A percentile compares a stretch with the other conserved stretches of the same genome.
phyloP scores from a whole-genome alignment of 2,329 filamentous ascomycete genomes.

The Sordariomycetes sp. region DNA sequence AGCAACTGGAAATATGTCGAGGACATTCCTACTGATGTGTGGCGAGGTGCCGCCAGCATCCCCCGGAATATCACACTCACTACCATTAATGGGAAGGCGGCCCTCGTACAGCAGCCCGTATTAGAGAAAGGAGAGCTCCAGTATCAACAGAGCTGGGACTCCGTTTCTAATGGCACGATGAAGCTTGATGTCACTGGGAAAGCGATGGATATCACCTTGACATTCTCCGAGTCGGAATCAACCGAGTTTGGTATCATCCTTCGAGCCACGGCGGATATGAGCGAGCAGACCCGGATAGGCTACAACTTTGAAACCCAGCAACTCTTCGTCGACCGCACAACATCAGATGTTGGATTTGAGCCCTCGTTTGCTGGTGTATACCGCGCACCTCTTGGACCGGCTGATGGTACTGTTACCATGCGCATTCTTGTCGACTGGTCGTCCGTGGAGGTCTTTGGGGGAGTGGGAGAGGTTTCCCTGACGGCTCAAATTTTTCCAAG shows the following conservation, averaged over 20 bases:
- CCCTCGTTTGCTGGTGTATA: constrained; percentile 1
- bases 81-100: neutral
- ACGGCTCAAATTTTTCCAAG: constrained; percentile 4
- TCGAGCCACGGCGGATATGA: constrained; percentile 1
- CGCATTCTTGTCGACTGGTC: constrained; percentile 5
- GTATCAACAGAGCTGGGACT: neutral
- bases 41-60: constrained; percentile 2
- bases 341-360: constrained; percentile 3
- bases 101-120: constrained; percentile 2
- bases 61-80: neutral
- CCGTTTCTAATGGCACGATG: neutral
- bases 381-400: neutral
- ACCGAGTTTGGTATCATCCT: constrained; percentile 4
- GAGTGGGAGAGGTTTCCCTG: neutral
- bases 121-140: neutral
- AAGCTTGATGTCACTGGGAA: constrained; percentile 2
- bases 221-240: constrained; percentile 2
- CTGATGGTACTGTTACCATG: constrained; percentile 2
- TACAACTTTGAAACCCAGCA: constrained; percentile 3
- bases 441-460: constrained; percentile 5
- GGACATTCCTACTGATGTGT: constrained; percentile 2
- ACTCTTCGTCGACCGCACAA: constrained; percentile 2
- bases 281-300: neutral
- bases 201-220: constrained; percentile 1
- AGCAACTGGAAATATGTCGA: constrained; percentile 5